Percentiles rank a stretch among this genome's conserved stretches.
Conservation (phyloP, 2,329 filamentous ascomycete species). For the Pseudogymnoascus verrucosus region DNA sequence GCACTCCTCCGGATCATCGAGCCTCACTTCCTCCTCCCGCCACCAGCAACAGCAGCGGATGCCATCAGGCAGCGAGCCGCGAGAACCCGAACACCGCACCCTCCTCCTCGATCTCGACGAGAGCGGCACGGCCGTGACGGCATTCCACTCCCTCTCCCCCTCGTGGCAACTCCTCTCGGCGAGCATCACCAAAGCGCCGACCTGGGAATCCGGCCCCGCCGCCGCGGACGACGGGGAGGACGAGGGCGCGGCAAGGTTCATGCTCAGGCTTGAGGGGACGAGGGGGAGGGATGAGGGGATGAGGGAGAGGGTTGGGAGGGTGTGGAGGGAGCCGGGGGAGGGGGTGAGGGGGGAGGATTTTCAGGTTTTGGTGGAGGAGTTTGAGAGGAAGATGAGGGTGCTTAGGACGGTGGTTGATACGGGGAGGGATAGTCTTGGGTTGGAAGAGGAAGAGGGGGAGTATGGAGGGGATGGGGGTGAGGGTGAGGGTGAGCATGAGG, state of each 20-base stretch:
- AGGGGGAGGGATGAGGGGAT: slow-evolving; percentile 28
- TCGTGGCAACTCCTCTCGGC: slow-evolving; percentile 62
- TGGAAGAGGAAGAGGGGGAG: too few species aligned
- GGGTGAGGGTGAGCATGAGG: too few species aligned
- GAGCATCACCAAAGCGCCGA: slow-evolving; percentile 50
- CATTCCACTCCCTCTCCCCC: slow-evolving; percentile 63
- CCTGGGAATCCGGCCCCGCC: slow-evolving; percentile 40
- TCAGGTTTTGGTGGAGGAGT: slow-evolving; percentile 44
- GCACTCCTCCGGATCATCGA: slow-evolving; percentile 30
- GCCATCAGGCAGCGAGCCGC: slow-evolving; percentile 3
- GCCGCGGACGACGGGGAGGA: slow-evolving; percentile 12
- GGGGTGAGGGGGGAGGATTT: slow-evolving; percentile 38
- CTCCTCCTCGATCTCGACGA: slow-evolving; percentile 48
- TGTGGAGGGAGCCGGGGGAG: slow-evolving; percentile 5
- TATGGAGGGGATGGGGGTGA: too few species aligned
- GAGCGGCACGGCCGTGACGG: slow-evolving; percentile 48
- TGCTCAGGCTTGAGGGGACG: slow-evolving; percentile 55
- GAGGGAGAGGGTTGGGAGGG: slow-evolving; percentile 24
- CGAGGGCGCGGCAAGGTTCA: slow-evolving; percentile 31
- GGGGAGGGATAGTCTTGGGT: too few species aligned
- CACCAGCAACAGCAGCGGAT: slow-evolving; percentile 1
- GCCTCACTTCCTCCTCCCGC: slow-evolving; percentile 25
- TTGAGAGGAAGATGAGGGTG: slow-evolving; percentile 48
- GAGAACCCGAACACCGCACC: slow-evolving; percentile 32
- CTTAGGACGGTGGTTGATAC: slow-evolving; percentile 48